Evolutionary conservation across 306 rosid species (phyloP), one percentile per base, ranked within the genome.

Genomic region (Lathyrus oleraceus): DNA sequence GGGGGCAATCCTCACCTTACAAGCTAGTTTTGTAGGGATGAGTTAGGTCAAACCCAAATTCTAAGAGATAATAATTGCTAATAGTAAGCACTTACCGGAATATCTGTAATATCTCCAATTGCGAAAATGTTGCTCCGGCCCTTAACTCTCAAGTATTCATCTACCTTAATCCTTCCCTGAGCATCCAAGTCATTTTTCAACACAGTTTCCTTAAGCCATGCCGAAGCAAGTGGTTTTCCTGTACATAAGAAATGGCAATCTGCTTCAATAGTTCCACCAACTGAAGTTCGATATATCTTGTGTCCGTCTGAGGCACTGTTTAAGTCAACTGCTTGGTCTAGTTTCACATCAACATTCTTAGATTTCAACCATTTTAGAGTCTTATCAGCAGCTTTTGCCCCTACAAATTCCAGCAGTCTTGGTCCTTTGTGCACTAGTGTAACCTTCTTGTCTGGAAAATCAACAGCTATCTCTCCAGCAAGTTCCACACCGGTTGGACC

Each of bases 401-500:
- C 96, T 1, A 92, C 71, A 68, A 89, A 92, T 74, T 92, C 95
- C 39, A 92, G 66, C 70, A 92, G 70, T 83, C 96, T 86, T 6
- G 85, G 54, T 35, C 98, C 95, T 61, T 65, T 79, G 65, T 89
- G 96, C 64, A 89, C 93, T 10, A 89, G 39, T 9, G 83, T 89
- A 13, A 92, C 20, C 73, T 72, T 82, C 88, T 86, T 87, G 10
- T 81, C 82, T 0, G 95, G 91, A 65, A 78, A 92, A 71, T 89
- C 95, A 58, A 79, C 85, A 12, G 86, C 89, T 28, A 92, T 89
- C 82, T 89, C 98, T 68, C 85, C 96, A 2, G 96, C 89, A 52
- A 89, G 95, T 69, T 89, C 98, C 17, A 92, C 95, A 47, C 98
- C 98, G 9, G 86, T 85, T 19, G 95, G 98, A 57, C 98, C 98